Evolutionary conservation across 2,329 filamentous ascomycete species (phyloP).

Genomic region (Zymoseptoria passerinii): DNA sequence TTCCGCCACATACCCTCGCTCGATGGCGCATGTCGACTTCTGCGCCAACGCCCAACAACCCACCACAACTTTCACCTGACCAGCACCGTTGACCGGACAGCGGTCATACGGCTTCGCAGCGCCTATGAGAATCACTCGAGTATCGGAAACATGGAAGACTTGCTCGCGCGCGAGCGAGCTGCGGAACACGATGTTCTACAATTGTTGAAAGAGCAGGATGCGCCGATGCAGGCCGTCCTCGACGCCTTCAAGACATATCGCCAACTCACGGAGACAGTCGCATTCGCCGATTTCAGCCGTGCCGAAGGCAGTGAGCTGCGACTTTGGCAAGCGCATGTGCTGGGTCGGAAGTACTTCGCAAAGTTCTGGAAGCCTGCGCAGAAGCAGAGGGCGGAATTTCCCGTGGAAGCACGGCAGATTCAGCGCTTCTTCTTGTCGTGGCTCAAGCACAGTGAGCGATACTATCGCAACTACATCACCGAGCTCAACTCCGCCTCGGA

Average conservation of each 20-base stretch:
- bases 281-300: slow-evolving; percentile 64
- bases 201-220: slow-evolving; percentile 19
- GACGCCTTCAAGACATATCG: slow-evolving; percentile 46
- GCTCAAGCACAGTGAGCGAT: slow-evolving; percentile 77
- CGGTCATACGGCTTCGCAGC: slow-evolving; percentile 9
- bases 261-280: slow-evolving; percentile 59
- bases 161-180: slow-evolving; percentile 25
- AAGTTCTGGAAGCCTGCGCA: slow-evolving; percentile 51
- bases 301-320: slow-evolving; percentile 57
- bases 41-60: slow-evolving; percentile 3
- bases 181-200: slow-evolving; percentile 22
- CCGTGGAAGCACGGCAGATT: slow-evolving; percentile 63
- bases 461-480: slow-evolving; percentile 81
- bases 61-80: slow-evolving; percentile 3
- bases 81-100: slow-evolving; percentile 9
- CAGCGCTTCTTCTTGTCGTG: slow-evolving; percentile 76
- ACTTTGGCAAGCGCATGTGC: slow-evolving; percentile 72
- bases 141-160: slow-evolving; percentile 26
- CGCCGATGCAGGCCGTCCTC: slow-evolving; percentile 18
- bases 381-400: slow-evolving; percentile 44
- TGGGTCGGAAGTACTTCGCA: slow-evolving; percentile 71
- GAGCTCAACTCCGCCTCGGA: slow-evolving; percentile 56
- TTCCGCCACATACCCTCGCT: not conserved
- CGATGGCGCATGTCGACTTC: not conserved
- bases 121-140: slow-evolving; percentile 21